Evolutionary conservation across 176 grass and related monocot genomes (phyloP).

Genomic region (Pontederia crassipes): DNA sequence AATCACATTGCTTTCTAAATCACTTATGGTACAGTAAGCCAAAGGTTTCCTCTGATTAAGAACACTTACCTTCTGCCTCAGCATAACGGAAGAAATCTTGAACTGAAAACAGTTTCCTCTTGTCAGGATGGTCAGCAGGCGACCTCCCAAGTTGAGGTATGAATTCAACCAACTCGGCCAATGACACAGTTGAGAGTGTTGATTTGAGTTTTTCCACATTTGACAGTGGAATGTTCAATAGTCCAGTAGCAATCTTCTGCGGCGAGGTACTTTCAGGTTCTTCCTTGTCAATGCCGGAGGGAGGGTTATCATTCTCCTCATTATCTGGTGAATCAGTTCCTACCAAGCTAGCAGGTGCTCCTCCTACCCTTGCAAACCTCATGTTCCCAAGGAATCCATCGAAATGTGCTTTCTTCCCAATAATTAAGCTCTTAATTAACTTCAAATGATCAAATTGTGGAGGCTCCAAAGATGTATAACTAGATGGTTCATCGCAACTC

Average conservation of each 20-base stretch:
- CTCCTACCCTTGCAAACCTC: slow-evolving; percentile 61
- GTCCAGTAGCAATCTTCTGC: slow-evolving; percentile 38
- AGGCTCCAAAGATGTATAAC: slow-evolving; percentile 4
- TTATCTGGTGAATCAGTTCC: slow-evolving; percentile 21
- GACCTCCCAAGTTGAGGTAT: slow-evolving; percentile 62
- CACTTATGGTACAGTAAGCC: too few relatives aligned
- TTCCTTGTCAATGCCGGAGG: slow-evolving; percentile 8
- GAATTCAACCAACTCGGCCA: slow-evolving; percentile 62
- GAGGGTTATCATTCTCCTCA: slow-evolving; percentile 22
- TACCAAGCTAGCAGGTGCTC: slow-evolving; percentile 21
- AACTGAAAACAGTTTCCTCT: slow-evolving; percentile 95
- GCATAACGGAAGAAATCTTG: slow-evolving; percentile 93
- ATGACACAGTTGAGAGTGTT: slow-evolving; percentile 55
- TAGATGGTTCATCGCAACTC: slow-evolving; percentile 6
- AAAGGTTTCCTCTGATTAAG: too few relatives aligned
- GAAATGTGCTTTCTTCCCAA: slow-evolving; percentile 66
- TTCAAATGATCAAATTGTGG: slow-evolving; percentile 27
- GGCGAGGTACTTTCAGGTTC: slow-evolving; percentile 23
- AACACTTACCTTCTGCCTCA: slow-evolving; percentile 60
- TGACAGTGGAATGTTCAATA: slow-evolving; percentile 70
- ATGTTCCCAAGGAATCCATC: slow-evolving; percentile 74
- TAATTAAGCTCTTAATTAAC: slow-evolving; percentile 43
- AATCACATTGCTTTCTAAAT: too few relatives aligned
- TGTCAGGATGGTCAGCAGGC: slow-evolving; percentile 62
- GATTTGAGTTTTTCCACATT: slow-evolving; percentile 86